Evolutionary conservation across 2,329 filamentous ascomycete species (phyloP).

Genomic region (Colletotrichum tamarilloi): DNA sequence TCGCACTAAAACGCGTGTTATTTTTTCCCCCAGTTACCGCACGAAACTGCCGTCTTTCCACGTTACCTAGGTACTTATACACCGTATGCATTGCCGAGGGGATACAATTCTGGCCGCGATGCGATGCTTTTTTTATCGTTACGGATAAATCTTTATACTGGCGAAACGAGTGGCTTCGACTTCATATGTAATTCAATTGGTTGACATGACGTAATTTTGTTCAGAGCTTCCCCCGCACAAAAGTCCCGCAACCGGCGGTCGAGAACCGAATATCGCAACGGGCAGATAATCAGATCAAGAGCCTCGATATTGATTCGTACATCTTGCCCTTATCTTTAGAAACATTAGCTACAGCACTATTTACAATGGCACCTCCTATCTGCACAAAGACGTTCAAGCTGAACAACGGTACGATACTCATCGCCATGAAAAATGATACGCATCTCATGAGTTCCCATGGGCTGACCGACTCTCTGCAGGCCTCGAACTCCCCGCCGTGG

Average conservation of each 20-base stretch:
- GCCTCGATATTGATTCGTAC: too few species aligned
- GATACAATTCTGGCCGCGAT: background rate
- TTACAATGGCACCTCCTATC: constrained; percentile 26
- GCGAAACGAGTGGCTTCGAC: background rate
- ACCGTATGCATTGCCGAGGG: background rate
- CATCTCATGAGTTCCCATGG: too few species aligned
- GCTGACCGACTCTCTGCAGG: constrained; percentile 4
- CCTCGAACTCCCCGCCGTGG: constrained; percentile 38
- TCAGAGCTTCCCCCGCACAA: background rate
- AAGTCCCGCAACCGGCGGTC: background rate
- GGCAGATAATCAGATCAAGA: background rate
- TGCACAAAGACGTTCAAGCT: constrained; percentile 37
- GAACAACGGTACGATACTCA: constrained; percentile 28
- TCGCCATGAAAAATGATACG: too few species aligned
- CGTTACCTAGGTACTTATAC: too few species aligned
- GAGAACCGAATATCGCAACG: background rate
- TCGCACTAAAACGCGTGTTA: too few species aligned
- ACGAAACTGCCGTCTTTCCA: background rate
- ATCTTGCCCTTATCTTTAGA: too few species aligned
- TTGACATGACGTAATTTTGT: background rate
- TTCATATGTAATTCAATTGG: background rate
- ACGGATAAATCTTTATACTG: background rate
- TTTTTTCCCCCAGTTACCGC: background rate
- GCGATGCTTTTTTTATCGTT: background rate
- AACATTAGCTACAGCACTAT: background rate